Base-by-base conservation (phyloP, 1,139 yeast genomes). In the Protomyces inundatus region DNA sequence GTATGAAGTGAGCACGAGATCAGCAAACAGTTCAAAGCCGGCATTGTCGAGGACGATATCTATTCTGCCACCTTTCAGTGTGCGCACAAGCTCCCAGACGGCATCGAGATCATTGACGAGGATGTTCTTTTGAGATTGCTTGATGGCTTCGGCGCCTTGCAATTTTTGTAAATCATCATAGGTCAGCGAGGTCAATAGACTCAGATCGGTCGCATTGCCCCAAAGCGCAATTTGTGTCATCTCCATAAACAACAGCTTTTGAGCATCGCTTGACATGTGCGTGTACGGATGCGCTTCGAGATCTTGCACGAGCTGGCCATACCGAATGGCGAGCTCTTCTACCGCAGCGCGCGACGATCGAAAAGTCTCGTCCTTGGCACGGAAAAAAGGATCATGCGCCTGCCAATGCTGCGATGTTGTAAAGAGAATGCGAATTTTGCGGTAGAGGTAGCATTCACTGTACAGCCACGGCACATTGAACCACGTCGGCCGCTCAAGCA, bases 131-230 rank as follows among this genome's bases (percentile, higher is more conserved):
- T 89, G 95, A 67, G 91, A 87, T 71, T 85, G 83, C 73, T 85
- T 87, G 71, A 98, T 82, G 23, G 89, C 90, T 69, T 87, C 90
- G 30, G 71, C 72, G 48, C 97, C 97, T 79, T 93, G 99, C 55
- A 90, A 83, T 4, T 93, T 85, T 74, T 89, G 87, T 71, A 93
- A 87, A 69, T 93, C 97, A 64, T 90, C 97, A 48, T 90, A 75
- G 6, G 93, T 84, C 46, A 77, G 75, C 64, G 88, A 90, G 3
- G 95, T 91, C 68, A 93, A 79, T 66, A 95, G 79, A 0, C 97
- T 90, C 72, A 93, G 81, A 76, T 93, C 99, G 5, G 97, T 90
- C 33, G 98, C 97, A 75, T 93, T 93, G 33, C 99, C 99, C 98
- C 98, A 93, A 66, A 93, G 79, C 0, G 97, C 88, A 67, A 93